Conservation (phyloP, 805 yeast genomes). For the Tetrapisispora phaffii region DNA sequence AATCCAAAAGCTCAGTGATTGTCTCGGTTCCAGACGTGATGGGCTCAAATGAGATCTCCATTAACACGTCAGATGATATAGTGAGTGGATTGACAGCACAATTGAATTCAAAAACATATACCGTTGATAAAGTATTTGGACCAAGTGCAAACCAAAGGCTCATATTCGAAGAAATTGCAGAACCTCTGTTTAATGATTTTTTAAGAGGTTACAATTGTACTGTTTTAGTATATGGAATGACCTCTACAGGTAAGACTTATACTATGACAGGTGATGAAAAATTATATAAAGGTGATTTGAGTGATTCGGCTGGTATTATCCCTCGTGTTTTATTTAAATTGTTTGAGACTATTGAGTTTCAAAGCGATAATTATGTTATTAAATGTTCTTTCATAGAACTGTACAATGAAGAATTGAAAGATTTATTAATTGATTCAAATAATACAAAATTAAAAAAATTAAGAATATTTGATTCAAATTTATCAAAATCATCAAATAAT, state of each 20-base stretch:
- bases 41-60: conserved; percentile 38
- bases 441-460: conserved; percentile 5
- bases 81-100: conserved; percentile 31
- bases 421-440: conserved; percentile 45
- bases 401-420: conserved; percentile 78
- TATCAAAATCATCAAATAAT: conserved; percentile 7
- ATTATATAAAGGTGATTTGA: conserved; percentile 37
- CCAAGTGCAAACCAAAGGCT: conserved; percentile 65
- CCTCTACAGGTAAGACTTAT: conserved; percentile 83
- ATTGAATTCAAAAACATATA: conserved; percentile 45
- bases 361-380: conserved; percentile 46
- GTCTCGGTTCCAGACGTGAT: conserved; percentile 42
- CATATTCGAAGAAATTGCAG: conserved; percentile 58
- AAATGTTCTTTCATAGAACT: conserved; percentile 76
- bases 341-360: conserved; percentile 38
- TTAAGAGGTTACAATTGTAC: conserved; percentile 73
- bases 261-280: conserved; percentile 52
- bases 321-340: conserved; percentile 46
- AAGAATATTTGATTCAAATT: conserved; percentile 6
- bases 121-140: conserved; percentile 75
- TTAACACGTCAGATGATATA: conserved; percentile 34
- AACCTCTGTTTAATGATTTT: conserved; percentile 55
- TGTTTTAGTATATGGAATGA: conserved; percentile 81
- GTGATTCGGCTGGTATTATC: conserved; percentile 57
- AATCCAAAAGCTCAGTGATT: conserved; percentile 49